Evolutionary conservation across 2,329 filamentous ascomycete species (phyloP).

Genomic region (Penicillium hesseltinei): DNA sequence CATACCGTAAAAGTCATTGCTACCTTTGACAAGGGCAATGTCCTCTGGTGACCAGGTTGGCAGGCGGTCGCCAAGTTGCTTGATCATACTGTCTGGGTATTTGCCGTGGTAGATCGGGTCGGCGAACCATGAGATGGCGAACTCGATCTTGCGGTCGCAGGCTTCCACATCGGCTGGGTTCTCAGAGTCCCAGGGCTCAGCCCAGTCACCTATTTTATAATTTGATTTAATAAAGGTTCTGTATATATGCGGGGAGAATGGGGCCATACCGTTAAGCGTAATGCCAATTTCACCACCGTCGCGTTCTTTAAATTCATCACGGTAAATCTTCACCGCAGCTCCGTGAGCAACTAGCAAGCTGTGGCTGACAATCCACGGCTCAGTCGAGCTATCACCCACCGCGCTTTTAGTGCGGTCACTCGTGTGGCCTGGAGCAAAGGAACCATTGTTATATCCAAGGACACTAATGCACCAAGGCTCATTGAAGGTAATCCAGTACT

Average conservation of each 20-base stretch:
- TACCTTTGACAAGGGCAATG: conserved; percentile 70
- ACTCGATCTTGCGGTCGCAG: conserved; percentile 77
- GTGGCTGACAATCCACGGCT: conserved; percentile 82
- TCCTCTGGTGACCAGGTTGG: conserved; percentile 74
- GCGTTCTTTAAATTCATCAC: conserved; percentile 73
- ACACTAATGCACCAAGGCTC: conserved; percentile 85
- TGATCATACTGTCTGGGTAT: conserved; percentile 79
- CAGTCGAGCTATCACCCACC: conserved; percentile 70
- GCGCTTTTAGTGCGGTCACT: conserved; percentile 70
- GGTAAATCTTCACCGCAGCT: conserved; percentile 75
- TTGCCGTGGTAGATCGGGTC: conserved; percentile 83
- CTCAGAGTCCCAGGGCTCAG: conserved; percentile 76
- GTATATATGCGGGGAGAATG: not conserved
- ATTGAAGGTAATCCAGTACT: conserved; percentile 89
- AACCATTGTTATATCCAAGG: conserved; percentile 73
- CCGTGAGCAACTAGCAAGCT: conserved; percentile 77
- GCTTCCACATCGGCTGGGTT: conserved; percentile 74
- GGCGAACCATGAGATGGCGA: conserved; percentile 83
- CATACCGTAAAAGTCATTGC: conserved; percentile 93
- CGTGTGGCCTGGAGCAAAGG: conserved; percentile 78
- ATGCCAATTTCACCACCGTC: conserved; percentile 79
- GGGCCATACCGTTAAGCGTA: conserved; percentile 68
- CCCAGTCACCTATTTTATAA: conserved; percentile 62
- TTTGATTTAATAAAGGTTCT: not conserved
- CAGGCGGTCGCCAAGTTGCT: conserved; percentile 74